Percentiles rank a stretch among this genome's conserved stretches.
Evolutionary conservation across 768 basidiomycete genomes (phyloP).

Genomic region (Lactarius sanguifluus): DNA sequence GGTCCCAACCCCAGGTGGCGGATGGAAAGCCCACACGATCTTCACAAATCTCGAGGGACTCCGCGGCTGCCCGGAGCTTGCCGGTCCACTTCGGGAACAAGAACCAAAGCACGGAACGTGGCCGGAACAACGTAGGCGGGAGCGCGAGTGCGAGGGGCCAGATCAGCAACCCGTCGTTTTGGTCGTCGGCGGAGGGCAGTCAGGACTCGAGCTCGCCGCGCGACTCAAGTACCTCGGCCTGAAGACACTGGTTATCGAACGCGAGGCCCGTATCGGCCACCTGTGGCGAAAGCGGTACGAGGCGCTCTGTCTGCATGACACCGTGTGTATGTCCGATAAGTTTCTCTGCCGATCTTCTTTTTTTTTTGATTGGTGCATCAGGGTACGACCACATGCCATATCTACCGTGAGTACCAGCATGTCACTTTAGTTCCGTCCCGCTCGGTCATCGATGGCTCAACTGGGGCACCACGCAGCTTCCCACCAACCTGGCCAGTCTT

Average conservation of each 20-base stretch:
- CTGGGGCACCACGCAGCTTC: slow-evolving; percentile 30
- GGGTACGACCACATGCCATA: slow-evolving; percentile 59
- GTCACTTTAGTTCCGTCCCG: neutral
- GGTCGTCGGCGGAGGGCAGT: slow-evolving; percentile 52
- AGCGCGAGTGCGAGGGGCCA: slow-evolving; percentile 38
- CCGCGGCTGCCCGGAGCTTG: slow-evolving; percentile 45
- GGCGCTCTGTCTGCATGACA: slow-evolving; percentile 63
- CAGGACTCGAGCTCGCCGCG: slow-evolving; percentile 58
- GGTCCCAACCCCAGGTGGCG: slow-evolving; percentile 43
- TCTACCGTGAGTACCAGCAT: slow-evolving; percentile 29
- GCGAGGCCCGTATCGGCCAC: slow-evolving; percentile 56
- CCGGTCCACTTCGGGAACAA: slow-evolving; percentile 38
- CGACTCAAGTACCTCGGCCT: slow-evolving; percentile 55
- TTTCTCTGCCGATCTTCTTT: slow-evolving; percentile 23
- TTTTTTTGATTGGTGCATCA: slow-evolving; percentile 27
- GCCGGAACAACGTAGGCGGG: slow-evolving; percentile 40
- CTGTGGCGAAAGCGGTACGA: slow-evolving; percentile 69
- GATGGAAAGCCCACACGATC: slow-evolving; percentile 49
- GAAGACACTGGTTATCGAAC: slow-evolving; percentile 58
- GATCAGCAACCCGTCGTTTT: slow-evolving; percentile 53
- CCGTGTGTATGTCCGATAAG: slow-evolving; percentile 52
- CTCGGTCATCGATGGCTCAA: neutral
- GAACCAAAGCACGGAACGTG: slow-evolving; percentile 44
- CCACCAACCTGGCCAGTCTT: slow-evolving; percentile 37
- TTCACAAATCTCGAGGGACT: slow-evolving; percentile 55